Percentiles rank a stretch among this genome's conserved stretches.
These are phyloP conservation scores for Alternaria brassicae DNA, from an alignment of 2,329 filamentous ascomycete species.

Conservation along the genomic window DNA sequence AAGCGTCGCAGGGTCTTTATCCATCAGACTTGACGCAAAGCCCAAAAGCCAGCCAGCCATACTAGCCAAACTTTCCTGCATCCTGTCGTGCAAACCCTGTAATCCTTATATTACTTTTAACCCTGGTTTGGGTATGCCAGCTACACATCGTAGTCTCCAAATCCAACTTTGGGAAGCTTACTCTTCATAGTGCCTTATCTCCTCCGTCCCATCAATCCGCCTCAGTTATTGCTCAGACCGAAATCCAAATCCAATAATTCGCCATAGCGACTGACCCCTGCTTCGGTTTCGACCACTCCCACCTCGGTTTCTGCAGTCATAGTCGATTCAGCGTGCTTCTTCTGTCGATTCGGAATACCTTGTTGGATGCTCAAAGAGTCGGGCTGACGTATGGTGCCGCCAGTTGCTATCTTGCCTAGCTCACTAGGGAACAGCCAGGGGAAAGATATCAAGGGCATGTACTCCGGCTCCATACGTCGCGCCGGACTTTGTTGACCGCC, in stretches of 20 bases:
- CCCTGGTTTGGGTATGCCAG: not conserved
- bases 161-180: not conserved
- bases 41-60: not conserved
- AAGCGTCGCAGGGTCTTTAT: not conserved
- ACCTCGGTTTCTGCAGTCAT: not conserved
- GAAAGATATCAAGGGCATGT: constrained; percentile 87
- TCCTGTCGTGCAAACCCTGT: not conserved
- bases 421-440: constrained; percentile 87
- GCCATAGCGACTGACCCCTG: constrained; percentile 45
- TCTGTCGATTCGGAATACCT: constrained; percentile 3
- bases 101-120: not conserved
- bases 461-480: constrained; percentile 56
- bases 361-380: not conserved
- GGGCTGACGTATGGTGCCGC: constrained; percentile 11
- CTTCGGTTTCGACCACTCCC: constrained; percentile 39
- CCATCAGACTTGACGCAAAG: not conserved
- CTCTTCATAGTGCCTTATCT: not conserved
- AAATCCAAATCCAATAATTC: constrained; percentile 47
- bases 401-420: constrained; percentile 71
- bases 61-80: not conserved
- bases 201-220: not conserved
- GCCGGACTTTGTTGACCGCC: constrained; percentile 50
- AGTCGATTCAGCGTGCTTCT: constrained; percentile 9
- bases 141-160: not conserved
- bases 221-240: not conserved